Conservation (phyloP, 2,329 filamentous ascomycete genomes). For the Aspergillus neotritici region DNA sequence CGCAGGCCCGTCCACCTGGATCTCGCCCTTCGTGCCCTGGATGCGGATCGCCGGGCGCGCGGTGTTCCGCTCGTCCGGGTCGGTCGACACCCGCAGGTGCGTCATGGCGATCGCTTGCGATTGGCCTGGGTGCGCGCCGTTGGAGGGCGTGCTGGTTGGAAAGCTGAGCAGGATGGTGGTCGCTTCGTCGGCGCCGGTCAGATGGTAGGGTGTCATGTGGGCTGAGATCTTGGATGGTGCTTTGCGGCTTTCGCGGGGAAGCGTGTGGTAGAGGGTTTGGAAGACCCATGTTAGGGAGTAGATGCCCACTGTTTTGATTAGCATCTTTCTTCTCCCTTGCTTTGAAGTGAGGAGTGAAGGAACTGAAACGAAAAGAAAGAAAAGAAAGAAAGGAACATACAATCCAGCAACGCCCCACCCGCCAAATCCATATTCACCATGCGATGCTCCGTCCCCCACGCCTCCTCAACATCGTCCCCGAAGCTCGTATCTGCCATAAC, state of each 20-base stretch:
- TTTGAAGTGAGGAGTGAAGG: background rate
- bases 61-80: conserved; percentile 56
- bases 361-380: background rate
- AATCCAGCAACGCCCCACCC: conserved; percentile 74
- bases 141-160: conserved; percentile 50
- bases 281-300: conserved; percentile 89
- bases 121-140: conserved; percentile 37
- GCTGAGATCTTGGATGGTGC: conserved; percentile 59
- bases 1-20: conserved; percentile 68
- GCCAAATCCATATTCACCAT: conserved; percentile 81
- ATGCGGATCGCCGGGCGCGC: conserved; percentile 67
- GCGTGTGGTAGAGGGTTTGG: conserved; percentile 78
- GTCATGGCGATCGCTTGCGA: conserved; percentile 69
- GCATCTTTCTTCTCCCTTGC: background rate
- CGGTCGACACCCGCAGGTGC: conserved; percentile 55
- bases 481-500: conserved; percentile 59
- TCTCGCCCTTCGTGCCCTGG: conserved; percentile 74
- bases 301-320: conserved; percentile 56
- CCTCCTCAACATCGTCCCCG: conserved; percentile 55
- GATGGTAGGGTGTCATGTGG: conserved; percentile 65
- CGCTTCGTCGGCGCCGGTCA: conserved; percentile 68
- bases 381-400: conserved; percentile 25
- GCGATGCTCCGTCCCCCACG: conserved; percentile 59
- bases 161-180: conserved; percentile 76
- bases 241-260: conserved; percentile 59